Evolutionary conservation across 2,329 filamentous ascomycete species (phyloP), one percentile per base, ranked within the genome.

Genomic region (Neophaeococcomyces mojaviensis): DNA sequence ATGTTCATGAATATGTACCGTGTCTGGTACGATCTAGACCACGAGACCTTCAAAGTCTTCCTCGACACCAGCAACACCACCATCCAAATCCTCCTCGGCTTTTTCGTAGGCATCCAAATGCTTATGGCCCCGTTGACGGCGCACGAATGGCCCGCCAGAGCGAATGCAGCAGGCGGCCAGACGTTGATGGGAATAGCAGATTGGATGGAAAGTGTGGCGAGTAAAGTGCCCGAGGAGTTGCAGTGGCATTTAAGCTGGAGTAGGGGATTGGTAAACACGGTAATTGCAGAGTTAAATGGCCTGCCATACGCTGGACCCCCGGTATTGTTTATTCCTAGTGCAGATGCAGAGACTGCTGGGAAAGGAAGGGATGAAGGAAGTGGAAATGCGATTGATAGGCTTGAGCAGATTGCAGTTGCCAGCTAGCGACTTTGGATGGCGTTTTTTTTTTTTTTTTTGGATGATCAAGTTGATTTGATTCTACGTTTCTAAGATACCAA

Each of bases 81-180:
- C 3, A 62, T 68, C 1, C 68, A 67, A 22, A 64, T 73, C 3
- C 56, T 74, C 4, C 61, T 73, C 4, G 61, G 66, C 5, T 69
- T 73, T 52, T 73, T 71, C 52, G 63, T 74, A n/a, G 64, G 67
- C 1, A 53, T 72, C 0, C 68, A 73, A 42, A 59, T 69, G 1
- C 58, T 73, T 4, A 61, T 74, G 47, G 61, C 62, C 4, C 69
- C 68, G 0, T 64, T 72, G 4, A 49, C 61, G 2, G 51, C 55
- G 20, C 55, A 57, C 7, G 61, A 63, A 37, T 61, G 53, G 48
- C 58, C 58, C 0, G 52, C 59, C 2, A 53, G 53, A 7, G 36
- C 48, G 30, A 38, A 54, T 39, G 34, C 28, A 8, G 22, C 47
- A 24, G n/a, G 46, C 22, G 38, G 47, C 12, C 38, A 50, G 22